phyloP scores from a whole-genome alignment of 2,329 filamentous ascomycete genomes.

The Pleurostoma richardsiae region DNA sequence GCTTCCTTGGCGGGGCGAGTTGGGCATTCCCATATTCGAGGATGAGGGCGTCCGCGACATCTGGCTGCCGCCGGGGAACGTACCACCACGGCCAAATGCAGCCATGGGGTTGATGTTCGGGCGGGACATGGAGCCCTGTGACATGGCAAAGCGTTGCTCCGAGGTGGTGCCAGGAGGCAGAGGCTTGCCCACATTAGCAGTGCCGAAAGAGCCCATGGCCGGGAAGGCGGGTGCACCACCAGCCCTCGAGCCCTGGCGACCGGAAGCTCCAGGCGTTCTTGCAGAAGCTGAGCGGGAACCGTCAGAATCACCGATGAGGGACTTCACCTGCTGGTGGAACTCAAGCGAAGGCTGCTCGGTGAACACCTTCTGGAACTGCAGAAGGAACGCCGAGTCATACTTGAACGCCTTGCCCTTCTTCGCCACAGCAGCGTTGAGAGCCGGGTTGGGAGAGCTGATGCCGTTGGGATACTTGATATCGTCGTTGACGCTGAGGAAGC shows the following conservation, averaged over 20 bases:
- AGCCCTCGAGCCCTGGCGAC: slow-evolving; percentile 46
- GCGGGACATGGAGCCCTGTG: slow-evolving; percentile 45
- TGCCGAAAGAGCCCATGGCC: slow-evolving; percentile 67
- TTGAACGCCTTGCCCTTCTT: slow-evolving; percentile 83
- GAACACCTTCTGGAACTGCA: slow-evolving; percentile 95
- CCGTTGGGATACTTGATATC: slow-evolving; percentile 77
- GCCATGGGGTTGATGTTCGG: slow-evolving; percentile 50
- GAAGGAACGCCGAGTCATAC: slow-evolving; percentile 90
- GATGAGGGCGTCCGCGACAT: slow-evolving; percentile 64
- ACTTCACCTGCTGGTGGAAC: slow-evolving; percentile 88
- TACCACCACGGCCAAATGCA: slow-evolving; percentile 54
- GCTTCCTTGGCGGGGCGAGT: slow-evolving; percentile 67
- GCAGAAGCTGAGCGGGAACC: slow-evolving; percentile 57
- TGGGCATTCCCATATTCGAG: slow-evolving; percentile 54
- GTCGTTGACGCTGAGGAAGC: slow-evolving; percentile 76
- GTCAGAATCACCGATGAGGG: slow-evolving; percentile 73
- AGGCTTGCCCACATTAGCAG: slow-evolving; percentile 45
- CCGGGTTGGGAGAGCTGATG: slow-evolving; percentile 85
- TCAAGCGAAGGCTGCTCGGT: slow-evolving; percentile 94
- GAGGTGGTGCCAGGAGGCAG: slow-evolving; percentile 75
- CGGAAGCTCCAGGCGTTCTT: slow-evolving; percentile 49
- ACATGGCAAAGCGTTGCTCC: slow-evolving; percentile 66
- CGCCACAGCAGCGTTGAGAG: slow-evolving; percentile 73
- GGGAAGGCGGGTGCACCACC: slow-evolving; percentile 44
- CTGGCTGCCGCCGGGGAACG: slow-evolving; percentile 55